Evolutionary conservation across 2,329 filamentous ascomycete genomes (phyloP).

Genomic region (Fusarium avenaceum): DNA sequence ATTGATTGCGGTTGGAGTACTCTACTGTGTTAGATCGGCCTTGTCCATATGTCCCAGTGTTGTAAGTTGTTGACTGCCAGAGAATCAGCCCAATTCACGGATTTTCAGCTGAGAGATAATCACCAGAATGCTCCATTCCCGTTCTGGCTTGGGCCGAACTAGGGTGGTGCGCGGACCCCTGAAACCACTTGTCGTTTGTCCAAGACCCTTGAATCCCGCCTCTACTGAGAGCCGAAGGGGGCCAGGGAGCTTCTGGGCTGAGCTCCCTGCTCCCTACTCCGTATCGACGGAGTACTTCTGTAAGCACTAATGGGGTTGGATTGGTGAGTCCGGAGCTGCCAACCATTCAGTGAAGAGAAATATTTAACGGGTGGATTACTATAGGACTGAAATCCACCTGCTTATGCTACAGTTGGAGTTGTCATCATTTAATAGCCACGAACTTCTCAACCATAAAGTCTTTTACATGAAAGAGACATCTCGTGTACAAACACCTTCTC

Average conservation of each 20-base stretch:
- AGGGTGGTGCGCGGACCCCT: slow-evolving; percentile 28
- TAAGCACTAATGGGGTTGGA: slow-evolving; percentile 26
- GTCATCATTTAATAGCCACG: neutral
- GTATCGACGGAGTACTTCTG: slow-evolving; percentile 13
- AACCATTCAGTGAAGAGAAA: slow-evolving; percentile 1
- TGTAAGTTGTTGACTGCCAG: neutral
- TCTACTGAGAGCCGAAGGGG: slow-evolving; percentile 12
- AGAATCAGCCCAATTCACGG: slow-evolving; percentile 19
- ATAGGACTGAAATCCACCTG: neutral
- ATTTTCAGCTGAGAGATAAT: slow-evolving; percentile 29
- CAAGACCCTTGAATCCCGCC: slow-evolving; percentile 29
- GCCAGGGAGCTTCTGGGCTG: neutral
- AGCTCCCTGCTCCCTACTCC: neutral
- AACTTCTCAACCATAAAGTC: neutral
- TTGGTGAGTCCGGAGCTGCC: slow-evolving; percentile 10
- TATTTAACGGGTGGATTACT: slow-evolving; percentile 1
- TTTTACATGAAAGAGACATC: neutral
- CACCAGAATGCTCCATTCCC: slow-evolving; percentile 16
- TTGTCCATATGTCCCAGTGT: neutral
- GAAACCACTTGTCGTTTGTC: slow-evolving; percentile 20
- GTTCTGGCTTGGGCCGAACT: slow-evolving; percentile 21
- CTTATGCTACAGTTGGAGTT: neutral
- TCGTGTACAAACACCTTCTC: slow-evolving; percentile 1
- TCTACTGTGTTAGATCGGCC: neutral
- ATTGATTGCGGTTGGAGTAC: neutral